A percentile compares a stretch with the other conserved stretches of the same genome.
Conservation (phyloP, 371 early-diverging fungal genomes). For the Nematocida sp. region DNA sequence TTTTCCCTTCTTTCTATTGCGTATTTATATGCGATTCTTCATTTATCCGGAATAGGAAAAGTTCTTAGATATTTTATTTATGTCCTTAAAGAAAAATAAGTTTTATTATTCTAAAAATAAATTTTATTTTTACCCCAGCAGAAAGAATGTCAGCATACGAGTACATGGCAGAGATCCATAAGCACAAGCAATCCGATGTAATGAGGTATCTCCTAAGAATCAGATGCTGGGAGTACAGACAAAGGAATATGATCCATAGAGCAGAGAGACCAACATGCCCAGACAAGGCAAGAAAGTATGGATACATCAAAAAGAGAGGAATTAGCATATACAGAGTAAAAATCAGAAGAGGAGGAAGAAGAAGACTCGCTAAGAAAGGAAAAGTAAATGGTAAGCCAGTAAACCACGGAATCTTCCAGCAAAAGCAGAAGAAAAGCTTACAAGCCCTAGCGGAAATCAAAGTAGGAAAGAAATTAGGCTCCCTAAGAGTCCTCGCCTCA, state of each 20-base stretch:
- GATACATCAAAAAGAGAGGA: conserved; percentile 97
- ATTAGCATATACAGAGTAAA: conserved; percentile 90
- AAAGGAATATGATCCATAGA: conserved; percentile 87
- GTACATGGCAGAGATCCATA: conserved; percentile 89
- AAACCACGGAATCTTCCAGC: conserved; percentile 88
- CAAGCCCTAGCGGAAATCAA: conserved; percentile 88
- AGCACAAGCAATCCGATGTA: conserved; percentile 96
- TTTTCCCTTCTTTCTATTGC: background rate
- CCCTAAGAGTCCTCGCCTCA: conserved; percentile 88
- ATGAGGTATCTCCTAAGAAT: conserved; percentile 92
- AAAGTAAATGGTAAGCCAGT: conserved; percentile 91
- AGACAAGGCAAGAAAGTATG: conserved; percentile 93
- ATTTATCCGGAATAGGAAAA: conserved; percentile 1
- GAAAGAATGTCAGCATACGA: conserved; percentile 72
- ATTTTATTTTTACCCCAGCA: conserved; percentile 52
- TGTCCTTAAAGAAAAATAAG: background rate
- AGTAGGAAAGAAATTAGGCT: conserved; percentile 84
- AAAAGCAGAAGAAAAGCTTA: conserved; percentile 84
- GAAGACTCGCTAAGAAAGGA: conserved; percentile 85
- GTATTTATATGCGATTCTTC: conserved; percentile 35
- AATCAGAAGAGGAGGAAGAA: conserved; percentile 92
- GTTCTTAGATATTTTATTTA: background rate
- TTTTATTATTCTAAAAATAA: background rate
- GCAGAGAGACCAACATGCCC: conserved; percentile 92
- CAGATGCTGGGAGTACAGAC: conserved; percentile 94